Evolutionary conservation across 2,329 filamentous ascomycete genomes (phyloP), one percentile per base, ranked within the genome.

Genomic region (Verticillium tricorpus): DNA sequence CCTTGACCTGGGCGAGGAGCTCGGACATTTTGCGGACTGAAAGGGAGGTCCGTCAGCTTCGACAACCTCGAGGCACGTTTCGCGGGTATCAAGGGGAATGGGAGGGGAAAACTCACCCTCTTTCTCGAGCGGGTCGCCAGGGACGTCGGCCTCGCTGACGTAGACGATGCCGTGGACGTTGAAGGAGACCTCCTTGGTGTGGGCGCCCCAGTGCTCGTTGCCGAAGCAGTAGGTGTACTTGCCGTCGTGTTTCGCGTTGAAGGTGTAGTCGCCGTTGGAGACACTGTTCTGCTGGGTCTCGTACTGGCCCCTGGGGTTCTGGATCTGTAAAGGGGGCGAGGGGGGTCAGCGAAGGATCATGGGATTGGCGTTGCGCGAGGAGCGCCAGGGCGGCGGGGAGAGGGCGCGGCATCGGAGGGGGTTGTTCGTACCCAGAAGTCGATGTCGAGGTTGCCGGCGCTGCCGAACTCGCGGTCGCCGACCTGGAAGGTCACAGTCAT

Each of bases 401-500:
- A 28, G 28, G 35, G 14, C 25, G 40, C 15, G 31, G 34, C 28
- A 32, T 28, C 59, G 60, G 40, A 22, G 19, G n/a, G 19, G 19
- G 61, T 22, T 12, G 25, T 4, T 22, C 63, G 68, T 87, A 98
- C 95, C 93, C 93, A 98, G 76, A 99, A 99, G 77, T 99, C 95
- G 73, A 99, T 90, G 69, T 98, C 93, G 63, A 99, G 82, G 73
- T 97, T 98, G 37, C 94, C 94, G 62, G 93, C 93, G 59, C 91
- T 91, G 59, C 94, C 94, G 78, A 97, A 97, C 76, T 99, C 95
- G 68, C 94, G 84, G 76, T 99, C 95, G 73, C 95, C 95, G 63
- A 98, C 94, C 81, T 98, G 95, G 84, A 96, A 99, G 34, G 93
- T 96, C 63, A 99, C 93, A 9, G 93, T 97, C 95, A 99, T 99